Base-by-base conservation (phyloP, 345 rosid genomes). In the Melaleuca alternifolia region DNA sequence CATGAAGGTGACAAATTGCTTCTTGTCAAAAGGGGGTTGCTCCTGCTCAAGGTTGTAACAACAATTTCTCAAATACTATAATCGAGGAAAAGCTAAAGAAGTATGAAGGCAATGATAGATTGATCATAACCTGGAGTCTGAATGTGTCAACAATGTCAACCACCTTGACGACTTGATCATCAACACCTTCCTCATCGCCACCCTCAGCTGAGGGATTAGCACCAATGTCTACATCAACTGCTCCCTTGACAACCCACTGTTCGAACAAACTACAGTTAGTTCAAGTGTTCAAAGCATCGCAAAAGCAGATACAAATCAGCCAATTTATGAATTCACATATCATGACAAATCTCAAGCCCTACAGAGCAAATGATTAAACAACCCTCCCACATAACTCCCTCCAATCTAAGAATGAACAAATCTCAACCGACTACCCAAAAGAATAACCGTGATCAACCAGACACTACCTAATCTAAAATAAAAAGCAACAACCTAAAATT, bases 151-250 rank as follows among this genome's bases (percentile, higher is more conserved):
- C 98, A 53, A 98, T 95, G 93, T 98, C 99, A n/a, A 98, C 98
- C 75, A 96, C 98, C 94, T 96, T 98, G 52, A 85, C 91, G 53
- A 89, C 84, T 85, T 92, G 91, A 88, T 98, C 98, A 92, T 98
- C 99, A 87, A 95, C 98, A 89, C 96, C 94, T 86, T 98, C 99
- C 15, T 95, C 99, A 2, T 91, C 99, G 13, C 84, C 96, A 81
- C 95, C 99, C 86, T 96, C 99, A 30, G 99, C 98, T 28, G 99
- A 98, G 51, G 99, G 99, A 88, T 98, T 98, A 57, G 99, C 99
- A 86, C 99, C 99, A 75, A 94, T 98, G 91, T 98, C 84, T 6
- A 98, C 95, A 87, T 94, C 92, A 1, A 96, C 54, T 2, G 98
- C 91, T 81, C 99, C 99, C 89, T 92, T 52, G 11, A 91, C 91